These are phyloP conservation scores for Sindora glabra DNA, from an alignment of 306 rosid species.

Conservation along the genomic window DNA sequence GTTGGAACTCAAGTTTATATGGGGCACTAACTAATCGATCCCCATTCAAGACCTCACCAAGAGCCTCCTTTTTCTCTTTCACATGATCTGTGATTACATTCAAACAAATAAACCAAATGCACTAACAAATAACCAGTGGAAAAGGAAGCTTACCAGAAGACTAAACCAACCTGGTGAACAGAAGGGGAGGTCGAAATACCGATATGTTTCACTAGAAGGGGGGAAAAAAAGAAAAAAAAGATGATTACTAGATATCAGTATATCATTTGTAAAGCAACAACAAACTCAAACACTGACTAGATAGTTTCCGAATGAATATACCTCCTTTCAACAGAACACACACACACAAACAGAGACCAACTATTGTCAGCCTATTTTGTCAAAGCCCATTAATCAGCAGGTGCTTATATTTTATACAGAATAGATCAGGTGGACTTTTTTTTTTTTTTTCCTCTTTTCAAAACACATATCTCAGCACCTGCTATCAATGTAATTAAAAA, in stretches of 20 bases:
- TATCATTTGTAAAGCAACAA: background rate
- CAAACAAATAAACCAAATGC: background rate
- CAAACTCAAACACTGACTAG: background rate
- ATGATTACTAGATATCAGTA: background rate
- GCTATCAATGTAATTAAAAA: no score
- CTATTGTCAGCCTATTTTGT: background rate
- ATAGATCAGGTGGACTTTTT: background rate
- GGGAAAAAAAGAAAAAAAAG: background rate
- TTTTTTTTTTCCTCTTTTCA: no score
- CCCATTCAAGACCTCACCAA: slow-evolving; percentile 87
- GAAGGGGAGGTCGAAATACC: slow-evolving; percentile 77
- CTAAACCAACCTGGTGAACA: slow-evolving; percentile 56
- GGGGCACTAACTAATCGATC: slow-evolving; percentile 82
- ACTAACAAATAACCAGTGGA: no score
- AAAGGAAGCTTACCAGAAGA: background rate
- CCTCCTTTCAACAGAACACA: background rate
- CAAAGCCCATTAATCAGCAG: background rate
- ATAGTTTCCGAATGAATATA: background rate
- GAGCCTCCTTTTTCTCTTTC: slow-evolving; percentile 81
- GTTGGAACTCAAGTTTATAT: slow-evolving; percentile 58
- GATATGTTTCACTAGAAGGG: slow-evolving; percentile 17
- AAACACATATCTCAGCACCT: no score
- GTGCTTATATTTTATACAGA: background rate
- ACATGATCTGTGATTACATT: slow-evolving; percentile 33
- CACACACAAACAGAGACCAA: background rate